Evolutionary conservation across 2,329 filamentous ascomycete genomes (phyloP).

Genomic region (Aureobasidium namibiae): DNA sequence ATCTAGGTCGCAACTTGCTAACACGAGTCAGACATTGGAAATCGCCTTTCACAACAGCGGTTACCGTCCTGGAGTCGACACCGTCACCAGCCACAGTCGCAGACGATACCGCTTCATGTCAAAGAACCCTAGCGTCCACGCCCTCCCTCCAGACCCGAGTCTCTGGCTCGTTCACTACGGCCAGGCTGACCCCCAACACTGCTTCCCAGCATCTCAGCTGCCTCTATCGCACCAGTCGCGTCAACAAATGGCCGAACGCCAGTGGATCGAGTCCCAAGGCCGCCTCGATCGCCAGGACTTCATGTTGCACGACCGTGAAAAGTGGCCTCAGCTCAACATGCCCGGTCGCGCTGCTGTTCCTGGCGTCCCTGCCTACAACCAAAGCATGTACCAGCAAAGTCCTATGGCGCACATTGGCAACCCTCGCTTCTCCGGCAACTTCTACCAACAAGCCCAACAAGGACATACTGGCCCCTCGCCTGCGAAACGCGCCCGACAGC

Average conservation of each 20-base stretch:
- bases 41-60: constrained; percentile 77
- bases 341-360: constrained; percentile 36
- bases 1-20: constrained; percentile 1
- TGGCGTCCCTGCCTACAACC: constrained; percentile 7
- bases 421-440: constrained; percentile 16
- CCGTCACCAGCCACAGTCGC: constrained; percentile 66
- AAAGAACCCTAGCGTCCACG: constrained; percentile 61
- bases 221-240: constrained; percentile 41
- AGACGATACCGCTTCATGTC: constrained; percentile 77
- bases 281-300: constrained; percentile 87
- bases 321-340: constrained; percentile 79
- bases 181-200: constrained; percentile 63
- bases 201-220: constrained; percentile 61
- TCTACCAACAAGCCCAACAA: constrained; percentile 16
- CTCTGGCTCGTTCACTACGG: constrained; percentile 91
- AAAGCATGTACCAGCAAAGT: constrained; percentile 17
- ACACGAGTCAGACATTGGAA: constrained; percentile 63
- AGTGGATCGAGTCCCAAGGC: constrained; percentile 60
- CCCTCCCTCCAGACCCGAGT: constrained; percentile 65
- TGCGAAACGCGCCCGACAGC: constrained; percentile 36
- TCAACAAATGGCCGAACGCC: constrained; percentile 41
- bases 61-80: constrained; percentile 65
- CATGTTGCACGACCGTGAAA: constrained; percentile 80
- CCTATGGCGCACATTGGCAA: constrained; percentile 17
- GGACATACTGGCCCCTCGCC: constrained; percentile 31